Base-by-base conservation (phyloP, 768 basidiomycete genomes). In the Naganishia friedmannii region DNA sequence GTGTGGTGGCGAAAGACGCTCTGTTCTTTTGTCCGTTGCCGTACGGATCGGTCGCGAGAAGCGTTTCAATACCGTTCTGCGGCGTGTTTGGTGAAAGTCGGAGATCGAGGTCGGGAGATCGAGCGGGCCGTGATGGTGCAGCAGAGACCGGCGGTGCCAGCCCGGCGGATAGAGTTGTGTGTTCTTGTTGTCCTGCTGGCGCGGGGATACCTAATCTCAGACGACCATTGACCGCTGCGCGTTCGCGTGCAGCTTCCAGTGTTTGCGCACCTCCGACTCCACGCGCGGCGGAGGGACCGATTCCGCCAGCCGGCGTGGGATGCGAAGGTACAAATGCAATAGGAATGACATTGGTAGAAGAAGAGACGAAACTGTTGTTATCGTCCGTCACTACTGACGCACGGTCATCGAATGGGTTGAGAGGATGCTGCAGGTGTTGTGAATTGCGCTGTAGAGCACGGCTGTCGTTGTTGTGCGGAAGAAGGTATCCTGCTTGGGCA, bases 321-420 rank as follows among this genome's bases (percentile, higher is more conserved):
- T 72, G 68, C 0, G 78, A 70, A 19, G 78, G 77, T 32, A 78
- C 75, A 54, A 73, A 80, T 46, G 79, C 78, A 46, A 79, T 80
- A 0, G 78, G 79, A 34, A 79, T 79, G 31, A 79, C 77, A 55
- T 79, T 74, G 26, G 73, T 76, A 26, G 57, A 65, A 3, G 60
- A 63, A 9, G 60, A 51, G 21, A 75, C 72, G 55, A 72, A 71
- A 48, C 69, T 57, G 32, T 58, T 45, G 53, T 73, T 31, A 65
- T 75, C 69, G 48, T 51, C n/a, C n/a, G 73, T 70, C 17, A 66
- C 71, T n/a, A 79, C 71, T 51, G 74, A 77, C 51, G 75, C 73
- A 12, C 74, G 28, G 67, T 80, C 79, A 10, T 71, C 66, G 67
- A 80, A 80, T 19, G 79, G 79, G 68, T 80, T 76, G 9, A 67